Conservation (phyloP, 805 yeast genomes). For the Diddensiella santjacobensis region DNA sequence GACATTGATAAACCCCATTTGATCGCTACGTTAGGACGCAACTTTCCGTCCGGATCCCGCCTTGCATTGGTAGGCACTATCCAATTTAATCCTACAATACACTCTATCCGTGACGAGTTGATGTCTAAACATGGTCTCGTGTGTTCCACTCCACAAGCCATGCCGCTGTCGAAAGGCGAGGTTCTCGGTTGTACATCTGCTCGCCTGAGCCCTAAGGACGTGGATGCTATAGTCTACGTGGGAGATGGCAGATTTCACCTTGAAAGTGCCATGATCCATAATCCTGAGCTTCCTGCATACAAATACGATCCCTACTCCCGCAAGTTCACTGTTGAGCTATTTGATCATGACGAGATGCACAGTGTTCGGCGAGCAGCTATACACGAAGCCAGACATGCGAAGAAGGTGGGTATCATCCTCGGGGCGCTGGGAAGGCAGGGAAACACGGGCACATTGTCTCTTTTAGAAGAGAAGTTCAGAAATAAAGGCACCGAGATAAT, state of each 20-base stretch:
- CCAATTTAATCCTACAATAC: constrained; percentile 93
- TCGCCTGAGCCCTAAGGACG: constrained; percentile 45
- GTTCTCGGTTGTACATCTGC: constrained; percentile 96
- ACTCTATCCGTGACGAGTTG: constrained; percentile 62
- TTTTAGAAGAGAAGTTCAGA: constrained; percentile 53
- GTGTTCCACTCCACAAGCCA: constrained; percentile 82
- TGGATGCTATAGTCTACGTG: constrained; percentile 79
- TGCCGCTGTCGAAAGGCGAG: constrained; percentile 92
- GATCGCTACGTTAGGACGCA: constrained; percentile 66
- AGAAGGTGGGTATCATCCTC: constrained; percentile 74
- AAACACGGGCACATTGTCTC: constrained; percentile 67
- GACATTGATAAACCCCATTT: constrained; percentile 81
- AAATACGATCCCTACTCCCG: constrained; percentile 94
- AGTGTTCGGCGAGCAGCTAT: constrained; percentile 73
- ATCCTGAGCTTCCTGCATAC: constrained; percentile 86
- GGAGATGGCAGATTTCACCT: constrained; percentile 97
- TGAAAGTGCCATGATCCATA: constrained; percentile 95
- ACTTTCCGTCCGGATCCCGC: constrained; percentile 60
- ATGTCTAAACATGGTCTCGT: constrained; percentile 43
- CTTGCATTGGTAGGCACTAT: constrained; percentile 92
- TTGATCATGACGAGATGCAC: constrained; percentile 81
- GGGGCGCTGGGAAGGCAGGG: constrained; percentile 98
- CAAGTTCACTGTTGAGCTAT: constrained; percentile 83
- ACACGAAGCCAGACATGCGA: constrained; percentile 51
- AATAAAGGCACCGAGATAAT: constrained; percentile 63